phyloP scores from a whole-genome alignment of 2,329 filamentous ascomycete species.

The Microsporum ferrugineum region DNA sequence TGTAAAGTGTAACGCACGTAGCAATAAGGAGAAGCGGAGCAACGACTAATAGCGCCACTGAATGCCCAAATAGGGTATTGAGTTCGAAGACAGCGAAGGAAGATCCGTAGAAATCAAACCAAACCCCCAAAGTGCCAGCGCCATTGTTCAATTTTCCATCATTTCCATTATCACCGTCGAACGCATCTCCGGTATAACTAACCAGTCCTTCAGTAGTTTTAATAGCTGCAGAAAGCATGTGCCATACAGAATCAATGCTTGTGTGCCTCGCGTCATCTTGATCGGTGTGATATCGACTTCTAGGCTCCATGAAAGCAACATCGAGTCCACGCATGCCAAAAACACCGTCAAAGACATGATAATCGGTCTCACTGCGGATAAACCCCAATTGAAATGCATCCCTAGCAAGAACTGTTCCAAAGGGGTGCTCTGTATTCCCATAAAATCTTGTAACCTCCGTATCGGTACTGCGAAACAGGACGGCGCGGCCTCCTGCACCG shows the following conservation, averaged over 20 bases:
- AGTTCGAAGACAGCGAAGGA: slow-evolving; percentile 68
- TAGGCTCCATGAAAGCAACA: slow-evolving; percentile 78
- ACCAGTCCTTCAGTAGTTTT: slow-evolving; percentile 62
- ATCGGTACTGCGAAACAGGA: slow-evolving; percentile 79
- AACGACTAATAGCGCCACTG: slow-evolving; percentile 68
- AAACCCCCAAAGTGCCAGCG: slow-evolving; percentile 59
- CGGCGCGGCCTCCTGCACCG: slow-evolving; percentile 78
- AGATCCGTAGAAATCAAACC: slow-evolving; percentile 85
- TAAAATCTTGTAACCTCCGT: slow-evolving; percentile 75
- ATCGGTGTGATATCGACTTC: slow-evolving; percentile 79
- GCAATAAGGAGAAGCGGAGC: slow-evolving; percentile 62
- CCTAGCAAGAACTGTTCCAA: slow-evolving; percentile 67
- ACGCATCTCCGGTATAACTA: slow-evolving; percentile 53
- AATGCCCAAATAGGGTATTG: slow-evolving; percentile 76
- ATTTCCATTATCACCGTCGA: slow-evolving; percentile 49
- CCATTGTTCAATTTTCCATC: slow-evolving; percentile 56
- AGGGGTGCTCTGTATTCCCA: slow-evolving; percentile 58
- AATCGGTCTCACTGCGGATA: slow-evolving; percentile 81
- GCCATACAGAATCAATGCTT: slow-evolving; percentile 59
- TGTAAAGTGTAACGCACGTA: slow-evolving; percentile 56
- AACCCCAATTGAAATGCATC: slow-evolving; percentile 74
- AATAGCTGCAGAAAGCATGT: slow-evolving; percentile 82
- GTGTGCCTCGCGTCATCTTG: slow-evolving; percentile 78
- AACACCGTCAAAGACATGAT: slow-evolving; percentile 64
- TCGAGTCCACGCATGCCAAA: slow-evolving; percentile 81